Evolutionary conservation across 1,284 basidiomycete genomes (phyloP).

Genomic region (Exobasidium cylindrosporum): DNA sequence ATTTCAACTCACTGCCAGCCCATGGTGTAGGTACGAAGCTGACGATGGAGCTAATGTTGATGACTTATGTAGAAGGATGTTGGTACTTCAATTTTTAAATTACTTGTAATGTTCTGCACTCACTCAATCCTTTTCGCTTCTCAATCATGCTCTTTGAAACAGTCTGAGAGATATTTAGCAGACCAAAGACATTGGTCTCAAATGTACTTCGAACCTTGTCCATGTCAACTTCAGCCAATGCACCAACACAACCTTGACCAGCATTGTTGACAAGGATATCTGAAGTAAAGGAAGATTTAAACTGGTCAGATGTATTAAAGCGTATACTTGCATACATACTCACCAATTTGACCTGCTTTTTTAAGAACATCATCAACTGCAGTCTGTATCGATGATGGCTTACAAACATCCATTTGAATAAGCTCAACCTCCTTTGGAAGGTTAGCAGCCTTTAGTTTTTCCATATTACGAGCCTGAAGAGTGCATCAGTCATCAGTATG

Average conservation of each 20-base stretch:
- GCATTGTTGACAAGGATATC: conserved; percentile 66
- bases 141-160: conserved; percentile 70
- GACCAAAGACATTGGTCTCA: conserved; percentile 62
- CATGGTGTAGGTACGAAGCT: conserved; percentile 15
- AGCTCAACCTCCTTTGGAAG: conserved; percentile 30
- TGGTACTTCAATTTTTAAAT: too few relatives aligned
- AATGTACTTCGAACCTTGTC: conserved; percentile 32
- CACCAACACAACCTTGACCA: conserved; percentile 56
- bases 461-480: conserved; percentile 27
- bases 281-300: too few relatives aligned
- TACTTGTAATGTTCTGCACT: too few relatives aligned
- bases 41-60: conserved; percentile 67
- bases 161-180: conserved; percentile 64
- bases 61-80: too few relatives aligned
- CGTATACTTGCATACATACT: conserved; percentile 68
- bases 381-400: conserved; percentile 21
- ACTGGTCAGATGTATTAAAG: conserved; percentile 58
- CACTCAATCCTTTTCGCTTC: conserved; percentile 64
- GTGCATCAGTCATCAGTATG: background rate
- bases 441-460: conserved; percentile 21
- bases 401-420: conserved; percentile 35
- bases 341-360: conserved; percentile 30
- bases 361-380: conserved; percentile 28
- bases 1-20: conserved; percentile 3
- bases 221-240: conserved; percentile 63